Base-by-base conservation (phyloP, 306 rosid genomes). In the Ochetophila trinervis region DNA sequence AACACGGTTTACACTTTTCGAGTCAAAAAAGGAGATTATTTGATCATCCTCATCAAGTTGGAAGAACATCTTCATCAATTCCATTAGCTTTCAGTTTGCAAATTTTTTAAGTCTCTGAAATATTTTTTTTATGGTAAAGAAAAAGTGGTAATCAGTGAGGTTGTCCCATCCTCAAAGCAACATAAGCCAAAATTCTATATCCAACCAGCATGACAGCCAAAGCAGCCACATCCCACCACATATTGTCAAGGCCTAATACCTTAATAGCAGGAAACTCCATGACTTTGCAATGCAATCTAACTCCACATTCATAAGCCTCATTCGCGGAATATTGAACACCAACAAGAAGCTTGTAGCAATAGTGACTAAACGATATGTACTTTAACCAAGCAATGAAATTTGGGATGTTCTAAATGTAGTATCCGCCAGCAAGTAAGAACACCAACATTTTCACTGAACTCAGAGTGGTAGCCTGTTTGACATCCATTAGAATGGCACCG, bases 401-500 rank as follows among this genome's bases (percentile, higher is more conserved):
- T 1, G 97, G 96, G n/a, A 88, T 79, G 54, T 84, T 69, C 73
- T 82, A 94, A 76, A 88, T 86, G 80, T 91, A 91, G 85, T 91
- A 91, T 21, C 97, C 97, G 15, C 91, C 97, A 44, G 77, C 90
- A n/a, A 91, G 70, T 24, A 91, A 81, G 74, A 91, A 91, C 27
- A 84, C 88, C 50, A 88, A 75, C 96, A 85, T 91, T 48, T 84
- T 81, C 73, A 88, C 96, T 16, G 95, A 84, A 27, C 94, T 85
- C 22, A 91, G 77, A n/a, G 96, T 88, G 34, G 97, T 88, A 24
- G 94, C 96, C 44, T 84, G 91, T 63, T 91, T 91, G 45, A 84
- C 89, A 67, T 91, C 87, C 97, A 91, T 88, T 57, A 91, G 76
- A 53, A 88, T 83, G 10, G 97, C 97, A 1, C 97, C 97, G 17